These are phyloP conservation scores for Neolecta irregularis DNA, from an alignment of 1,139 yeast genomes.

Conservation along the genomic window DNA sequence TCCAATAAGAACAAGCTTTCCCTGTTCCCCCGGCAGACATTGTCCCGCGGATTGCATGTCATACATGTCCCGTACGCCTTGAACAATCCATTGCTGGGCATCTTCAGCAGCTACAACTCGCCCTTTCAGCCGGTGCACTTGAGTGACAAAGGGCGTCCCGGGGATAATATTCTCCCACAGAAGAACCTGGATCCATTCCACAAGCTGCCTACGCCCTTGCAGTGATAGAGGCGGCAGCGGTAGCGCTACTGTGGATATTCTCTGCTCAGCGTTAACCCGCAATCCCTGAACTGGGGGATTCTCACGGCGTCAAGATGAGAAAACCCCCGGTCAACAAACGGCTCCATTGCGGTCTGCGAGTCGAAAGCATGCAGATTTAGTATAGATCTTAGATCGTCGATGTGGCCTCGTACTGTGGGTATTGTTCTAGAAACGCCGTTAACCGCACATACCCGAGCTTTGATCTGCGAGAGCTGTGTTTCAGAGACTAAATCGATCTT, in stretches of 20 bases:
- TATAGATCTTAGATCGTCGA: conserved; percentile 40
- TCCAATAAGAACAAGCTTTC: conserved; percentile 6
- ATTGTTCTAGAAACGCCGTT: conserved; percentile 56
- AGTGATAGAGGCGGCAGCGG: conserved; percentile 34
- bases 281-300: not conserved
- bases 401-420: conserved; percentile 56
- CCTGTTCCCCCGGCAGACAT: conserved; percentile 25
- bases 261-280: conserved; percentile 13
- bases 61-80: conserved; percentile 85
- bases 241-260: conserved; percentile 50
- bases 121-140: conserved; percentile 82
- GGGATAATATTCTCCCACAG: conserved; percentile 44
- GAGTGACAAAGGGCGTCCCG: conserved; percentile 5
- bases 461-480: conserved; percentile 20
- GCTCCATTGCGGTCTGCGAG: conserved; percentile 26
- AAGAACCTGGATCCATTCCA: conserved; percentile 44
- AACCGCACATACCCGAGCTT: conserved; percentile 36
- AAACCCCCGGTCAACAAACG: conserved; percentile 16
- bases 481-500: conserved; percentile 43
- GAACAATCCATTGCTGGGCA: conserved; percentile 48
- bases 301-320: conserved; percentile 31
- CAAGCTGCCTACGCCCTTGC: conserved; percentile 31
- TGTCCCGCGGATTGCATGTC: conserved; percentile 43
- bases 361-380: conserved; percentile 75
- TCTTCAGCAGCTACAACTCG: conserved; percentile 30